Conservation (phyloP, 2,329 filamentous ascomycete species). For the Calonectria hongkongensis region DNA sequence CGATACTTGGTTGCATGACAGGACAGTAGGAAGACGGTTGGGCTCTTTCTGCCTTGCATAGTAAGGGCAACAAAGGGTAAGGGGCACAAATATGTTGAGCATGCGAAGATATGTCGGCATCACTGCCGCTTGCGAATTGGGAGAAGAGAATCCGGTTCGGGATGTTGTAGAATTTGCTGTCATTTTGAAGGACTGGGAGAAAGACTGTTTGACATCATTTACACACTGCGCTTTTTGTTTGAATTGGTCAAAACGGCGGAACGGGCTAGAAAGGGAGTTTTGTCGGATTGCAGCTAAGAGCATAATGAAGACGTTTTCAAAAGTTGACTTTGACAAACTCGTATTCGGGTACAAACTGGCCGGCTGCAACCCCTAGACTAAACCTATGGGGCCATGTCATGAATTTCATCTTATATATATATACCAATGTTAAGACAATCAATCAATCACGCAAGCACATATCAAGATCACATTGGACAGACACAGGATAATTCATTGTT, state of each 20-base stretch:
- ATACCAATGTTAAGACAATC: not conserved
- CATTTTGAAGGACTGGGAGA: slow-evolving; percentile 41
- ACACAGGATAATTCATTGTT: slow-evolving; percentile 33
- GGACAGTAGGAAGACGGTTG: slow-evolving; percentile 42
- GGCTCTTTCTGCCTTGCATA: slow-evolving; percentile 10
- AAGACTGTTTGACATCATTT: slow-evolving; percentile 34
- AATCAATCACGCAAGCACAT: not conserved
- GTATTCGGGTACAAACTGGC: not conserved
- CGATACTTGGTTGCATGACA: slow-evolving; percentile 55
- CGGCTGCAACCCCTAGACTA: not conserved
- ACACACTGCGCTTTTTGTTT: slow-evolving; percentile 35
- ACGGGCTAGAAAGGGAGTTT: slow-evolving; percentile 45
- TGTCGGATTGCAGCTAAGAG: slow-evolving; percentile 36
- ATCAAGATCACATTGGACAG: not conserved
- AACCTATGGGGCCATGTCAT: not conserved
- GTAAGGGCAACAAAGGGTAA: slow-evolving; percentile 14
- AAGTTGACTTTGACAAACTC: not conserved
- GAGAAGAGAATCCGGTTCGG: slow-evolving; percentile 39
- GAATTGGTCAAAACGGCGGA: slow-evolving; percentile 45
- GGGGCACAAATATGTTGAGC: slow-evolving; percentile 22
- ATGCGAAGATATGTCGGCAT: slow-evolving; percentile 33
- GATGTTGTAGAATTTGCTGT: slow-evolving; percentile 51
- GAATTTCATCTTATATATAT: not conserved
- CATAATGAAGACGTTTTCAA: slow-evolving; percentile 25
- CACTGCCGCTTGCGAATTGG: slow-evolving; percentile 33